phyloP scores from a whole-genome alignment of 768 basidiomycete genomes.

The Tricholoma hemisulphureum region DNA sequence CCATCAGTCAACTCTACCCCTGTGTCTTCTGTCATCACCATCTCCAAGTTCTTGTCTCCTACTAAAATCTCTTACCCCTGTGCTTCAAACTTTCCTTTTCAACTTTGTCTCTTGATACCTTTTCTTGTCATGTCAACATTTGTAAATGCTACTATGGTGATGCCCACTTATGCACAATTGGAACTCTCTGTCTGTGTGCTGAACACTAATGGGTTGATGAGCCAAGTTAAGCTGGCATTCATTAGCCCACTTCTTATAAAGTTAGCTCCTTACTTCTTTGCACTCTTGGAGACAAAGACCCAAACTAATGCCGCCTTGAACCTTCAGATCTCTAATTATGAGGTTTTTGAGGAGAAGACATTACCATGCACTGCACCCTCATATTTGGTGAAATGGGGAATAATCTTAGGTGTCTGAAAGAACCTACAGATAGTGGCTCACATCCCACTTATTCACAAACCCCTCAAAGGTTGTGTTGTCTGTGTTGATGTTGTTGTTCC shows the following conservation, averaged over 20 bases:
- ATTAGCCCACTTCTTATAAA: not conserved
- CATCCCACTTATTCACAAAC: not conserved
- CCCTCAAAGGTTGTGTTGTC: conserved; percentile 9
- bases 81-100: not conserved
- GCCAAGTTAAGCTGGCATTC: not conserved
- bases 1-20: too few species aligned
- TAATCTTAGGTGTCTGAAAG: conserved; percentile 2
- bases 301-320: not conserved
- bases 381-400: conserved; percentile 3
- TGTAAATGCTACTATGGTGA: not conserved
- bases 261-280: conserved; percentile 1
- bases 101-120: not conserved
- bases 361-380: not conserved
- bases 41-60: too few species aligned
- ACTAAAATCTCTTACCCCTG: too few species aligned
- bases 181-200: not conserved
- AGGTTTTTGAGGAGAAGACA: too few species aligned
- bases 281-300: conserved; percentile 5
- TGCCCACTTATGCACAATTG: not conserved
- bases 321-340: not conserved
- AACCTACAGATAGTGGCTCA: too few species aligned
- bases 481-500: conserved; percentile 5
- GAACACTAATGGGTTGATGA: conserved; percentile 4
- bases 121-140: not conserved
- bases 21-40: too few species aligned